Evolutionary conservation across 257 asterid genomes (phyloP), one percentile per base, ranked within the genome.

Genomic region (Coffea eugenioides): DNA sequence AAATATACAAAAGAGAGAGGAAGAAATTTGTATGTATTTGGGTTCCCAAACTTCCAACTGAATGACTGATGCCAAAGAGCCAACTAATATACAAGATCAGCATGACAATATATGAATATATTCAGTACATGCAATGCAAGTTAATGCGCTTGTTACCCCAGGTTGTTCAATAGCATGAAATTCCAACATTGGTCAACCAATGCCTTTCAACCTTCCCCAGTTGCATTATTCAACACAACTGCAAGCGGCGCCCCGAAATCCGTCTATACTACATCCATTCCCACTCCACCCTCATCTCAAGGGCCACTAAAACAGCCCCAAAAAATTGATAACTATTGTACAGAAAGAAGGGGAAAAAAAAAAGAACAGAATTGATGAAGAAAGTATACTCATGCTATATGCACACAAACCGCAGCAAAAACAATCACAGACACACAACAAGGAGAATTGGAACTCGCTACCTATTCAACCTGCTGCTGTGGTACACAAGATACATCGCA

Each of bases 401-500:
- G 66, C 48, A 75, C 77, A 68, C 79, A 56, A 59, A 78, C 45
- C 76, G 73, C 49, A 48, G 81, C 69, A 77, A 80, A 82, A 77
- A 86, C 83, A 71, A 86, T 64, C 15, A 25, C 46, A 82, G 81
- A 75, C 57, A 77, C 62, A 51, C 73, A 49, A 46, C 11, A 46
- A 7, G 8, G 43, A 70, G n/a, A 75, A 62, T 13, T 51, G 4
- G 66, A 68, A 51, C 10, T 71, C 70, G 61, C 15, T 31, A 65
- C 61, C 69, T 36, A n/a, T 21, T 95, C 88, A 95, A 82, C 92
- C 93, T 77, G 94, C 97, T 81, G 99, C 98, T 71, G 98, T 96
- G 23, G 98, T 94, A 85, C 99, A 96, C 87, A 96, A 88, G 81
- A 92, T 92, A 80, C 99, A 96, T 79, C 98, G 98, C 87, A 89